phyloP scores from a whole-genome alignment of 768 basidiomycete genomes.

The Coprinopsis cinerea region DNA sequence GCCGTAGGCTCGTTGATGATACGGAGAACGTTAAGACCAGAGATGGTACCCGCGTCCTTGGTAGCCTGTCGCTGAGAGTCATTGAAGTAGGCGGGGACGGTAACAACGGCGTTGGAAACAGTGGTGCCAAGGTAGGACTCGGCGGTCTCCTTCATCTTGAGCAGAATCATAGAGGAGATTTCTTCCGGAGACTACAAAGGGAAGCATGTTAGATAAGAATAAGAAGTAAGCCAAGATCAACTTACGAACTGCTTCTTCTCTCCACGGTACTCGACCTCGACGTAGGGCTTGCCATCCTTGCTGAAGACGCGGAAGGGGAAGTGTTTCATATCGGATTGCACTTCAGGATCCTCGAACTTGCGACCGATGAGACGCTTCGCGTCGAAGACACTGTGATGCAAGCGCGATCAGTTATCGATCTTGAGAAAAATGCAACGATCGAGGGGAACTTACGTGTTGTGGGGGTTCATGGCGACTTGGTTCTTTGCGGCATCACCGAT shows the following conservation, averaged over 20 bases:
- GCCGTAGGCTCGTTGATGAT: constrained; percentile 99
- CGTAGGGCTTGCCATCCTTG: constrained; percentile 84
- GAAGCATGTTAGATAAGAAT: constrained; percentile 18
- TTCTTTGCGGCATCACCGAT: constrained; percentile 99
- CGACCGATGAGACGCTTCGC: constrained; percentile 97
- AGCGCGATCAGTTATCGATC: constrained; percentile 5
- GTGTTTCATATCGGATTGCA: constrained; percentile 80
- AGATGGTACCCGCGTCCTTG: constrained; percentile 94
- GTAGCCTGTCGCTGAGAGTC: constrained; percentile 98
- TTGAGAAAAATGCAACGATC: not conserved
- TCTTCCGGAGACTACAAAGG: constrained; percentile 81
- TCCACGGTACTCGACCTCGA: constrained; percentile 86
- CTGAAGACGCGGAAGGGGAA: constrained; percentile 92
- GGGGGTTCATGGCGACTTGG: constrained; percentile 97
- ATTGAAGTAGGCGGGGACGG: constrained; percentile 98
- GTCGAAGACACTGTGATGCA: constrained; percentile 75
- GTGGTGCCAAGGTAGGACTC: constrained; percentile 90
- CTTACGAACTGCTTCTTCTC: constrained; percentile 91
- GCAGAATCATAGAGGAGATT: constrained; percentile 95
- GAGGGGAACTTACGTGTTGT: constrained; percentile 59
- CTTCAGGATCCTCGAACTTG: constrained; percentile 81
- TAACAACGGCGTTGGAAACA: constrained; percentile 89
- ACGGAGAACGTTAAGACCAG: constrained; percentile 92
- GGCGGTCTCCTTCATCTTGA: constrained; percentile 98
- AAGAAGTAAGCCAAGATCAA: constrained; percentile 13